Evolutionary conservation across 2,329 filamentous ascomycete species (phyloP).

Genomic region (Talaromyces sp.): DNA sequence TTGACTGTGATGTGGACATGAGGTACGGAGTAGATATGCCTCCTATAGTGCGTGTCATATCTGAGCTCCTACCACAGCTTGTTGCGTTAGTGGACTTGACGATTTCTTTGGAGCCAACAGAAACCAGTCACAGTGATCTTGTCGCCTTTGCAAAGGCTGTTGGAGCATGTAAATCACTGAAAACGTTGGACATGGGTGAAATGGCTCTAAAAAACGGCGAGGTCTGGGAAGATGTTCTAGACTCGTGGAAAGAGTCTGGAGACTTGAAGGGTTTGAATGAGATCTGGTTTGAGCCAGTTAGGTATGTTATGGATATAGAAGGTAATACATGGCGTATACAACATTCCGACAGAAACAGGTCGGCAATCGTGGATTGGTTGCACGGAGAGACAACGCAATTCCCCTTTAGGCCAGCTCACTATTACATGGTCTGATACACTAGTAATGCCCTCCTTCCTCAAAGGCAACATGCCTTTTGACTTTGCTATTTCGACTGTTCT

Average conservation of each 20-base stretch:
- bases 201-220: neutral
- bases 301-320: neutral
- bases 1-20: too few relatives aligned
- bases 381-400: neutral
- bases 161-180: neutral
- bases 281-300: neutral
- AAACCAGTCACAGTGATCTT: neutral
- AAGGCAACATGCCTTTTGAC: neutral
- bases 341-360: neutral
- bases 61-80: neutral
- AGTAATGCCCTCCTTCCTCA: neutral
- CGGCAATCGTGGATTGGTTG: neutral
- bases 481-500: neutral
- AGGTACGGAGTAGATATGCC: too few relatives aligned
- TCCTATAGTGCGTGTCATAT: neutral
- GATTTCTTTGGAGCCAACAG: too few relatives aligned
- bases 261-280: neutral
- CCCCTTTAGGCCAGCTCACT: neutral
- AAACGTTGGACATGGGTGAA: neutral
- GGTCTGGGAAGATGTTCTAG: neutral
- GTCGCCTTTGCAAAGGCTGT: neutral
- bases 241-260: neutral
- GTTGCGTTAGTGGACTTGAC: neutral
- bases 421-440: neutral
- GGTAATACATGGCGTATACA: too few relatives aligned